phyloP scores from a whole-genome alignment of 441 rosid species.

The Bocquillonia castaneifolia region DNA sequence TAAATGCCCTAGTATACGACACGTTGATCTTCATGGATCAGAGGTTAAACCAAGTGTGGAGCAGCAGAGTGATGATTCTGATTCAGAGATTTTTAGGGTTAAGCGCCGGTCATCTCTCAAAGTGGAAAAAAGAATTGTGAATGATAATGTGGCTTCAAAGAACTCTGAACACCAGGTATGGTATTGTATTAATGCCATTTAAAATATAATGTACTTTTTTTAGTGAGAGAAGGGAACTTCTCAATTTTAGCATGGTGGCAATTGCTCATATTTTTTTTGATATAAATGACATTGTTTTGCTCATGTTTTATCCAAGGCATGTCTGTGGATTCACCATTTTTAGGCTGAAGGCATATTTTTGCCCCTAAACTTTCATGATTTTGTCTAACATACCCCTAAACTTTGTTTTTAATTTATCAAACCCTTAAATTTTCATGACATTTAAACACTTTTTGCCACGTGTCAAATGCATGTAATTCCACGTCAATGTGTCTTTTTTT shows the following conservation, averaged over 20 bases:
- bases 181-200: conserved; percentile 1
- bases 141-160: conserved; percentile 32
- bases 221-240: neutral
- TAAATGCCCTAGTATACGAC: conserved; percentile 28
- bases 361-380: no score
- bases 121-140: conserved; percentile 46
- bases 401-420: no score
- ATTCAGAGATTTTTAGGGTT: conserved; percentile 77
- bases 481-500: no score
- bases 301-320: neutral
- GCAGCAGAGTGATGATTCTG: conserved; percentile 76
- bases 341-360: no score
- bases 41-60: conserved; percentile 31
- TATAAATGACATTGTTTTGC: neutral
- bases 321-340: neutral
- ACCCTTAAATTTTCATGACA: no score
- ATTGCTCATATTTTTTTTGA: neutral
- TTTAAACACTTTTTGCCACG: no score
- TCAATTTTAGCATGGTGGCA: neutral
- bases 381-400: no score
- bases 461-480: no score
- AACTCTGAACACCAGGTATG: conserved; percentile 53
- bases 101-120: conserved; percentile 76
- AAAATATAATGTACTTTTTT: no score
- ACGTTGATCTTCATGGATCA: conserved; percentile 26